A percentile compares a stretch with the other conserved stretches of the same genome.
Conservation (phyloP, 2,329 filamentous ascomycete species). For the Trichoderma guizhouense region DNA sequence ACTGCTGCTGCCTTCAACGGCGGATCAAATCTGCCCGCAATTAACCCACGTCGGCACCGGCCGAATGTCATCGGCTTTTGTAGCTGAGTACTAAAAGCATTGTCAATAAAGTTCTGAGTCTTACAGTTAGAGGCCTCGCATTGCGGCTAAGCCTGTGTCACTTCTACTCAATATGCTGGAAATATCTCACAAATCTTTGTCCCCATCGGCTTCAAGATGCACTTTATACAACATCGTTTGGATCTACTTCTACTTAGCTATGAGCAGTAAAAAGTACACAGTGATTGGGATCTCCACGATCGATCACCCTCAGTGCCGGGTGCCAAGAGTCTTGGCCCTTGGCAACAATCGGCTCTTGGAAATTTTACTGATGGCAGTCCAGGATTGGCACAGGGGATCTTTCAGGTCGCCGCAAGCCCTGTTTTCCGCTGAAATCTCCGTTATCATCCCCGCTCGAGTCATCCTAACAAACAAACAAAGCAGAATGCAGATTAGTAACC, state of each 20-base stretch:
- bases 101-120: not conserved
- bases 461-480: not conserved
- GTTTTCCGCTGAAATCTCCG: not conserved
- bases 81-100: not conserved
- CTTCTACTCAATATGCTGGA: not conserved
- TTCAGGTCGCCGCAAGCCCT: not conserved
- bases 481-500: not conserved
- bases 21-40: not conserved
- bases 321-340: not conserved
- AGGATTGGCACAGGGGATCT: not conserved
- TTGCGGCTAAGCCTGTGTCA: not conserved
- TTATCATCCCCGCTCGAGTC: not conserved
- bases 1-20: not conserved
- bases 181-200: not conserved
- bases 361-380: not conserved
- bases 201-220: not conserved
- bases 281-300: not conserved
- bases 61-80: not conserved
- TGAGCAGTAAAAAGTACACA: not conserved
- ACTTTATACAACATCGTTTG: not conserved
- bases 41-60: not conserved
- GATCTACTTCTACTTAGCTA: not conserved
- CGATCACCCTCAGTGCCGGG: not conserved
- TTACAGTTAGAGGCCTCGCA: not conserved
- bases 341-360: not conserved